phyloP scores from a whole-genome alignment of 768 basidiomycete species.

The Hortiboletus flavorubellus region DNA sequence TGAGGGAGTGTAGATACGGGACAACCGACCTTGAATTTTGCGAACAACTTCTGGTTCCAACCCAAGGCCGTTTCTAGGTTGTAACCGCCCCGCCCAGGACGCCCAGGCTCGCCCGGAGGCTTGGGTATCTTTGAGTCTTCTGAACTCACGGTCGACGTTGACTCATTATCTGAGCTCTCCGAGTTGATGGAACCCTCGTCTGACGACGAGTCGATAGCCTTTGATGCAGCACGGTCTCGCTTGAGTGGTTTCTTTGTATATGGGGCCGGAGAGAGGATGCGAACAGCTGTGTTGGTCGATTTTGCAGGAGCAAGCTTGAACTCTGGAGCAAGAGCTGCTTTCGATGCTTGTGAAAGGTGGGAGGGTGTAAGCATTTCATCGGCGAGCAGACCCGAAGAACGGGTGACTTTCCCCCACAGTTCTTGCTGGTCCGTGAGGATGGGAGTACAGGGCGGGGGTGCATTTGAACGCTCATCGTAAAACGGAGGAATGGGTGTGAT shows the following conservation, averaged over 20 bases:
- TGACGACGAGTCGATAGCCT: not conserved
- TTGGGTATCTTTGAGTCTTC: conserved; percentile 24
- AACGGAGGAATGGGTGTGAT: not conserved
- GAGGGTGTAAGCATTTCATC: not conserved
- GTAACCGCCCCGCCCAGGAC: conserved; percentile 25
- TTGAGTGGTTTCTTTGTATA: not conserved
- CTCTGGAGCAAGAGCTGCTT: not conserved
- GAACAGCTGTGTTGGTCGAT: not conserved
- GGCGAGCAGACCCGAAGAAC: not conserved
- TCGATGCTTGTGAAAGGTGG: not conserved
- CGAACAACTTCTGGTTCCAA: conserved; percentile 18
- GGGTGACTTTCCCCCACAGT: not conserved
- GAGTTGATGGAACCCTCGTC: not conserved
- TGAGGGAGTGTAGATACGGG: not conserved
- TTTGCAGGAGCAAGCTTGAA: not conserved
- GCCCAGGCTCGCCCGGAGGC: conserved; percentile 22
- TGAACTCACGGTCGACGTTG: not conserved
- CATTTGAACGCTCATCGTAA: not conserved
- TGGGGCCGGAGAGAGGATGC: not conserved
- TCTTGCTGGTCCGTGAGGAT: conserved; percentile 2
- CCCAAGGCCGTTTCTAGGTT: conserved; percentile 12
- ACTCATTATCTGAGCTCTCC: not conserved
- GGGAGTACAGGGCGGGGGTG: not conserved
- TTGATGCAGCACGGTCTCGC: not conserved
- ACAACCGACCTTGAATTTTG: conserved; percentile 20